phyloP scores from a whole-genome alignment of 1,139 yeast genomes.

The Wickerhamiella infanticola region DNA sequence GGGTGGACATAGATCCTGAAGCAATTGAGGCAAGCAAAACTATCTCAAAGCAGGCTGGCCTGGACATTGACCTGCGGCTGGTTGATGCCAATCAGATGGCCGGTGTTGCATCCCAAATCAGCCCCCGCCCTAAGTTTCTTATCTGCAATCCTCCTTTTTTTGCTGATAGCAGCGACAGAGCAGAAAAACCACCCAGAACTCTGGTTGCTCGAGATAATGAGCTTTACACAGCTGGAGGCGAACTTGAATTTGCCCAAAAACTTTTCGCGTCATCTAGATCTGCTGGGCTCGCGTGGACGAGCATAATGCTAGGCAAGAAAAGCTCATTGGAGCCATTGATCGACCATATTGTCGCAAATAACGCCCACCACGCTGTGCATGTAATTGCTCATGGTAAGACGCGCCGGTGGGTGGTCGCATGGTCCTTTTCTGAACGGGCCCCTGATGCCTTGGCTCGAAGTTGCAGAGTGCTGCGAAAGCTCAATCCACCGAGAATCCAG shows the following conservation, averaged over 20 bases:
- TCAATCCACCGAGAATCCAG: neutral
- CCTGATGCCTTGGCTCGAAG: neutral
- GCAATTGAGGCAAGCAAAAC: constrained; percentile 18
- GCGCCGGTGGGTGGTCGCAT: constrained; percentile 29
- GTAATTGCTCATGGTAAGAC: constrained; percentile 21
- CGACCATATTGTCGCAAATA: constrained; percentile 11
- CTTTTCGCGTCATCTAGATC: constrained; percentile 22
- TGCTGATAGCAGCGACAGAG: constrained; percentile 18
- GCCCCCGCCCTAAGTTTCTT: constrained; percentile 17
- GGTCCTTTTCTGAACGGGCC: constrained; percentile 21
- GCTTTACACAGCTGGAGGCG: constrained; percentile 30
- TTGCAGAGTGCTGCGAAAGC: neutral
- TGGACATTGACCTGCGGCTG: constrained; percentile 6
- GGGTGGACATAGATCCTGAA: constrained; percentile 26
- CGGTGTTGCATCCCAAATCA: constrained; percentile 6
- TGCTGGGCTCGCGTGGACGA: constrained; percentile 23
- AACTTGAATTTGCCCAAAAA: constrained; percentile 23
- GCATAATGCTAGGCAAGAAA: constrained; percentile 27
- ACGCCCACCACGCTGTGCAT: constrained; percentile 21
- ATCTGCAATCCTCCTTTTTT: constrained; percentile 37
- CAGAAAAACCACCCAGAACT: constrained; percentile 9
- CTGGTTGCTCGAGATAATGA: constrained; percentile 22
- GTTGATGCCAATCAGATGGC: neutral
- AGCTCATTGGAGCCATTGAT: constrained; percentile 20
- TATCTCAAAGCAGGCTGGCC: constrained; percentile 15